phyloP scores from a whole-genome alignment of 2,329 filamentous ascomycete genomes.

The Colletotrichum falcatum region DNA sequence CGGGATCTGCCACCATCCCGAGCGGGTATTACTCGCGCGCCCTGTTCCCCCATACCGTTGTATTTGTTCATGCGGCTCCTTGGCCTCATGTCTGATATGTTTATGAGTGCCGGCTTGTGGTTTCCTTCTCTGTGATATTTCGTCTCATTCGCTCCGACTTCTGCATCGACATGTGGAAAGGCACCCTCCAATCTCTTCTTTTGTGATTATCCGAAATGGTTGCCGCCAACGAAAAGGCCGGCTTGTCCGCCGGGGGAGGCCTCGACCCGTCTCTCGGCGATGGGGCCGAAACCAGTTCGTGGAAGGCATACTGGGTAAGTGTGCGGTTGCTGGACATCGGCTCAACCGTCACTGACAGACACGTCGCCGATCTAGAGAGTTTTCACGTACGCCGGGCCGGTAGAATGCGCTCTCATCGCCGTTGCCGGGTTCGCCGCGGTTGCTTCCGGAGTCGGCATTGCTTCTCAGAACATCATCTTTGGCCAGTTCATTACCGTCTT shows the following conservation, averaged over 20 bases:
- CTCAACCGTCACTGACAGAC: not conserved
- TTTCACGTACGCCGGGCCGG: not conserved
- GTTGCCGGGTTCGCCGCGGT: not conserved
- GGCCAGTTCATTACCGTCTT: slow-evolving; percentile 40
- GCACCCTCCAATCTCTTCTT: not conserved
- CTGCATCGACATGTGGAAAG: not conserved
- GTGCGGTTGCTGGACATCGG: not conserved
- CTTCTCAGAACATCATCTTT: slow-evolving; percentile 40
- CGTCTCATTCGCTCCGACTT: too few species aligned
- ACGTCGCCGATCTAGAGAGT: not conserved
- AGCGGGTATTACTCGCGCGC: not conserved
- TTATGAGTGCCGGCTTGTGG: not conserved
- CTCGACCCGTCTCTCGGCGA: not conserved
- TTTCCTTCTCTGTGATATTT: not conserved
- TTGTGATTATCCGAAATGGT: not conserved
- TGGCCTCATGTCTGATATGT: not conserved
- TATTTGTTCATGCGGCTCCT: not conserved
- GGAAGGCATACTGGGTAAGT: not conserved
- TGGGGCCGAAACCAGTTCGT: not conserved
- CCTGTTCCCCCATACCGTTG: not conserved
- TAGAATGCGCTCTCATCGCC: not conserved
- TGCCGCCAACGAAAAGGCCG: not conserved
- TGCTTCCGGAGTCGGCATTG: slow-evolving; percentile 36
- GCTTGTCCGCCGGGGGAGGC: not conserved
- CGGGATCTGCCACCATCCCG: not conserved